Evolutionary conservation across 257 asterid genomes (phyloP), one percentile per base, ranked within the genome.

Genomic region (Thymus quinquecostatus): DNA sequence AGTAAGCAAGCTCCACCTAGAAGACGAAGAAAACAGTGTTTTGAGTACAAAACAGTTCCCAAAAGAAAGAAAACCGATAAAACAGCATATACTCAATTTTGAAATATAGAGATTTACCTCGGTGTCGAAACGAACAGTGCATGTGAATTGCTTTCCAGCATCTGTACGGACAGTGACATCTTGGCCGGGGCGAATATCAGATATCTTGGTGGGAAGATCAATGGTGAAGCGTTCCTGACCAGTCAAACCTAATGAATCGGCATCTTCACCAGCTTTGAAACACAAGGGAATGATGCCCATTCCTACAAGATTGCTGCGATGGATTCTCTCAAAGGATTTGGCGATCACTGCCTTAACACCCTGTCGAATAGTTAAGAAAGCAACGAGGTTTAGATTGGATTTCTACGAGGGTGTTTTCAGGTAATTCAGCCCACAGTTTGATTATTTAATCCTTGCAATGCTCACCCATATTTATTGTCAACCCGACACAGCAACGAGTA

Each of bases 271-370:
- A 36, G 96, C 66, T 90, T 91, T 93, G 85, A 87, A 93, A 78
- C 98, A 93, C 50, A 93, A 83, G 60, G 98, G 98, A 78, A 93
- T 51, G 57, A 93, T 89, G 47, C 98, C 98, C 98, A 93, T 91
- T 30, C 98, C 98, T 1, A 93, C 98, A 77, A 93, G 88, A 71
- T 93, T 93, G 68, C 98, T 93, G 30, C 98, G 92, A 54, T 93
- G 98, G 82, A 93, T 93, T 76, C 98, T 89, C 77, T 93, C 98
- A 61, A 93, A 93, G 86, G 91, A 86, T 73, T 91, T 93, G 9
- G 98, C 95, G 64, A 93, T 93, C 80, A 93, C 98, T 45, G 98
- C 97, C 80, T 93, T 93, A 34, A 93, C 96, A 60, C 98, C 98
- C 98, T 91, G 81, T 78, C 8, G 41, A 38, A 69, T 29, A 30